A percentile compares a stretch with the other conserved stretches of the same genome.
phyloP scores from a whole-genome alignment of 2,329 filamentous ascomycete species.

The Tolypocladium ovalisporum region DNA sequence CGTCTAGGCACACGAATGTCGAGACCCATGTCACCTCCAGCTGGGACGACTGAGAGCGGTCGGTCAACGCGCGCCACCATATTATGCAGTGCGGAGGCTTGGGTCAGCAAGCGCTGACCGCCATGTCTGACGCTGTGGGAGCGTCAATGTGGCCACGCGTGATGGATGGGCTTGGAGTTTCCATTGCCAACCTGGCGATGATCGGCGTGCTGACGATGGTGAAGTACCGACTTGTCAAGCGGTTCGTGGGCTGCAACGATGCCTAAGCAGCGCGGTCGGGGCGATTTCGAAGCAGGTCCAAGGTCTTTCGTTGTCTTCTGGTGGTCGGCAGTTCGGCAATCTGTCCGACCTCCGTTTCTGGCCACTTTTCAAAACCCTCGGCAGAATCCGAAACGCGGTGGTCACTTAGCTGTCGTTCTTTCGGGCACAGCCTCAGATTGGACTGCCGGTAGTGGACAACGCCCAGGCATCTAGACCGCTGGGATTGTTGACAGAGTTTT shows the following conservation, averaged over 20 bases:
- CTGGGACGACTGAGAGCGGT: neutral
- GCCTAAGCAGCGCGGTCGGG: neutral
- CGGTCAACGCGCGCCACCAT: neutral
- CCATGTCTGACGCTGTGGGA: neutral
- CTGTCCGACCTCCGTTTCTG: neutral
- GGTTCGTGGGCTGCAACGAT: neutral
- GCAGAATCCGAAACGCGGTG: neutral
- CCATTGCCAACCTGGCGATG: no score
- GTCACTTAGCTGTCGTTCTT: neutral
- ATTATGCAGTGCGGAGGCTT: neutral
- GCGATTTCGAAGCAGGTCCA: neutral
- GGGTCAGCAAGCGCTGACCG: neutral
- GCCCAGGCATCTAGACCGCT: neutral
- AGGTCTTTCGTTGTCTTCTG: neutral
- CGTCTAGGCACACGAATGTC: slow-evolving; percentile 15
- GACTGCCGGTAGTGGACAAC: neutral
- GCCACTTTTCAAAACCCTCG: neutral
- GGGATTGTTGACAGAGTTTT: neutral
- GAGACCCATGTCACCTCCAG: neutral
- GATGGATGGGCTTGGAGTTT: no score
- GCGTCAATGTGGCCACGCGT: neutral
- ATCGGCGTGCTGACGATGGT: neutral
- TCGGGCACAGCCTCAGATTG: neutral
- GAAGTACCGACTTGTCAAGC: neutral
- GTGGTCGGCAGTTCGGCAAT: neutral